These are phyloP conservation scores for Aspergillus sp. DNA, from an alignment of 2,329 filamentous ascomycete species.

Conservation along the genomic window DNA sequence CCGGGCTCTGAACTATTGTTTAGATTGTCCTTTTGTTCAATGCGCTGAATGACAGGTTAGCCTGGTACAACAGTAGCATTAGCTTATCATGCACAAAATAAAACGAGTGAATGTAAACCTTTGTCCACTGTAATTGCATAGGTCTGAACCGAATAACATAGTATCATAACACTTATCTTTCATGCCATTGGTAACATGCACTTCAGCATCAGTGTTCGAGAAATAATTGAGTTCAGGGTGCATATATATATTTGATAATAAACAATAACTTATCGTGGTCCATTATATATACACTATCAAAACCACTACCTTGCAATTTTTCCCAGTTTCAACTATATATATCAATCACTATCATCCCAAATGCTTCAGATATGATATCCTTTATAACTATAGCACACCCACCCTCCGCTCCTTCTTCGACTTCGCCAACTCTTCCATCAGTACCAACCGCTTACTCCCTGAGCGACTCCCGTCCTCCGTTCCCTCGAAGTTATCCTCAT, in stretches of 20 bases:
- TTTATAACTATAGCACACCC: constrained; percentile 24
- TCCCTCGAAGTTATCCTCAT: constrained; percentile 28
- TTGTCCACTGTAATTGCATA: background rate
- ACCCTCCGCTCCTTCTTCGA: constrained; percentile 22
- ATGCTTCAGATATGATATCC: background rate
- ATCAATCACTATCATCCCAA: too few relatives aligned
- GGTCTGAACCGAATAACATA: too few relatives aligned
- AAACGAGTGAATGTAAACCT: constrained; percentile 4
- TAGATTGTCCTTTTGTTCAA: constrained; percentile 8
- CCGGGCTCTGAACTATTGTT: constrained; percentile 2
- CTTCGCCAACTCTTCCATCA: constrained; percentile 42
- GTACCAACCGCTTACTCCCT: constrained; percentile 33
- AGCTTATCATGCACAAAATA: constrained; percentile 9
- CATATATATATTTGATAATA: too few relatives aligned
- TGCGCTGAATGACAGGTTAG: constrained; percentile 6
- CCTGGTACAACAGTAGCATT: constrained; percentile 8
- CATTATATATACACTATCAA: background rate
- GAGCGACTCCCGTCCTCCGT: constrained; percentile 41
- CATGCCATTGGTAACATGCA: too few relatives aligned
- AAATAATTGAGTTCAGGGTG: too few relatives aligned
- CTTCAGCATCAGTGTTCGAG: too few relatives aligned
- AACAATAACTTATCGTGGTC: background rate
- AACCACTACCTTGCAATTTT: background rate
- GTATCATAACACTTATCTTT: too few relatives aligned
- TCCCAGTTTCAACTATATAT: background rate